Evolutionary conservation across 2,329 filamentous ascomycete genomes (phyloP).

Genomic region (Colletotrichum godetiae): DNA sequence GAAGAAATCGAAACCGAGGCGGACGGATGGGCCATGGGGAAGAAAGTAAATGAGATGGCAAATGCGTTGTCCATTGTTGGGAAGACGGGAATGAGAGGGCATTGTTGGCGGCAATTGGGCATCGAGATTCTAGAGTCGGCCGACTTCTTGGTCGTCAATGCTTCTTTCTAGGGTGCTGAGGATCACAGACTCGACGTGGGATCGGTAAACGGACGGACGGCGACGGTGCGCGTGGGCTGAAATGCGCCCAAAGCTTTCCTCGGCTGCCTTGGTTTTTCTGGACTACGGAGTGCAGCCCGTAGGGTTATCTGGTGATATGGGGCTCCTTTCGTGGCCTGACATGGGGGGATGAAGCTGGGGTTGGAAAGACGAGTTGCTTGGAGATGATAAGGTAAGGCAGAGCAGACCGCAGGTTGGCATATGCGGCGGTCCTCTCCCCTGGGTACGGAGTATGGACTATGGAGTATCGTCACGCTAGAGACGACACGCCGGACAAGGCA

Average conservation of each 20-base stretch:
- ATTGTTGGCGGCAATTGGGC: not conserved
- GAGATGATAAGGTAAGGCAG: slow-evolving; percentile 14
- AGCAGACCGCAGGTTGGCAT: slow-evolving; percentile 4
- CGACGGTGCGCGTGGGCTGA: slow-evolving; percentile 12
- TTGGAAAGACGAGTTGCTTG: slow-evolving; percentile 10
- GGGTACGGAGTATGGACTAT: too few relatives aligned
- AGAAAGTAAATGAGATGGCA: slow-evolving; percentile 13
- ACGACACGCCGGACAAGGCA: slow-evolving; percentile 3
- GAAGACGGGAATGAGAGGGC: not conserved
- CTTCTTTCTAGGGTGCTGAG: slow-evolving; percentile 27
- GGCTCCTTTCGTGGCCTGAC: not conserved
- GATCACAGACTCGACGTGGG: slow-evolving; percentile 26
- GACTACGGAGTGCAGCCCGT: slow-evolving; percentile 9
- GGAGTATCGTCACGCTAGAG: slow-evolving; percentile 15
- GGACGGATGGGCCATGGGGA: not conserved
- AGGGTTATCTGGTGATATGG: slow-evolving; percentile 25
- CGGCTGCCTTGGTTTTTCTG: slow-evolving; percentile 10
- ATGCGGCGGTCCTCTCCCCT: not conserved
- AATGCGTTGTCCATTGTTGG: slow-evolving; percentile 32
- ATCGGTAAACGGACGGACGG: slow-evolving; percentile 30
- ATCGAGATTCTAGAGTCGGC: slow-evolving; percentile 17
- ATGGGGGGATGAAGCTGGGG: not conserved
- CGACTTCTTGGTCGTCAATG: slow-evolving; percentile 24
- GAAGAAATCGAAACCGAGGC: slow-evolving; percentile 3
- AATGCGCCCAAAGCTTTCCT: slow-evolving; percentile 5